Evolutionary conservation across 495 filamentous ascomycete genomes (phyloP), one percentile per base, ranked within the genome.

Genomic region (Lentithecium fluviatile): DNA sequence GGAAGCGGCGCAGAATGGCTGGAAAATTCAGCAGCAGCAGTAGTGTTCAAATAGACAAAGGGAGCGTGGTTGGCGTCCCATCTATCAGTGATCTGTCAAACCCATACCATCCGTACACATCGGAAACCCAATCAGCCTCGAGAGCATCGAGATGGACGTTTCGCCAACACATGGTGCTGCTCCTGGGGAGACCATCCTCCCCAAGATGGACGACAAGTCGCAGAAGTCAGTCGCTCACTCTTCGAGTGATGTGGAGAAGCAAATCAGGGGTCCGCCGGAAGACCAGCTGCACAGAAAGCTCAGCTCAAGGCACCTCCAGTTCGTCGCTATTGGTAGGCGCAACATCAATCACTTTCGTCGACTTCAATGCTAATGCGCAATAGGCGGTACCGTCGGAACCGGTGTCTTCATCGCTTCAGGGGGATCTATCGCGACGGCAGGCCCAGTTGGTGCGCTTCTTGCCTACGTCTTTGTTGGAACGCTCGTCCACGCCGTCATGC

Each of bases 311-410:
- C 86, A 90, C 65, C 82, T 88, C 79, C 86, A 89, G 58, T 88
- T 90, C 83, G 88, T 89, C 71, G 87, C 86, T 49, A 85, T 90
- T 64, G 86, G 84, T 81, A 69, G 51, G 62, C 45, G 57, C 45
- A n/a, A 26, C 46, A 52, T 12, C 26, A 26, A 10, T 10, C 19
- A 40, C 17, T 1, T 10, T n/a, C 21, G 3, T 7, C 4, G 12
- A 21, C 13, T 17, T 56, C 64, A 40, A 62, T 20, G 3, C 23
- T 24, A 21, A 19, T 23, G 6, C 26, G 3, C 29, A 10, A 32
- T 32, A 78, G 78, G 80, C 40, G 65, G 65, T 12, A 66, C 66
- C 19, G 54, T 69, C 11, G 66, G 66, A 13, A 69, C 66, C 17
- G 66, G 56, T 43, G 37, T 69, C 24, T 66, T 69, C 45, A 64